Percentiles rank a stretch among this genome's conserved stretches.
phyloP scores from a whole-genome alignment of 768 basidiomycete species.

The Auricularia sp. region DNA sequence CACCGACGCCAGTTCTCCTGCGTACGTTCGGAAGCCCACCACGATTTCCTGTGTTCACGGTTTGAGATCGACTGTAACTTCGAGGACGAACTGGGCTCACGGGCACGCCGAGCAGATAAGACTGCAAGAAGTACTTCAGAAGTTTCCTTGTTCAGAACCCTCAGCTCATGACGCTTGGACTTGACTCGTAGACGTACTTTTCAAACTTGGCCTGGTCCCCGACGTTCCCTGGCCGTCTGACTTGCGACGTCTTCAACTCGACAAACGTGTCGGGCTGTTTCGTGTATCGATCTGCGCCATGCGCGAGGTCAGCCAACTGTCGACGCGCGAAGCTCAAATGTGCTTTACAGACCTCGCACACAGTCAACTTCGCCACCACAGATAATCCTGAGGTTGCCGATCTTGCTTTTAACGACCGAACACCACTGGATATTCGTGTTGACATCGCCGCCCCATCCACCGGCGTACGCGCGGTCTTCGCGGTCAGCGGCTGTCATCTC shows the following conservation, averaged over 20 bases:
- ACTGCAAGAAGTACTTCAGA: conserved; percentile 89
- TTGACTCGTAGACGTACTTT: conserved; percentile 39
- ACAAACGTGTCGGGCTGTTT: conserved; percentile 61
- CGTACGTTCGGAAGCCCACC: conserved; percentile 77
- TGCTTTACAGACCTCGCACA: conserved; percentile 47
- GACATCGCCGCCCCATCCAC: conserved; percentile 71
- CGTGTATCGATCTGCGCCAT: conserved; percentile 42
- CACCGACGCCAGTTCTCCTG: conserved; percentile 54
- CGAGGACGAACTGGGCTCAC: conserved; percentile 29
- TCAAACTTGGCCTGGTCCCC: conserved; percentile 70
- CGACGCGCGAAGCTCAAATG: background rate
- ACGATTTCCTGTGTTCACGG: conserved; percentile 54
- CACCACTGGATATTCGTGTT: conserved; percentile 90
- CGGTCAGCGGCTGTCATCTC: background rate
- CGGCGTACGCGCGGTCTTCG: background rate
- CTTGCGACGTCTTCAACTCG: conserved; percentile 79
- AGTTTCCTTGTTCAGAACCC: conserved; percentile 48
- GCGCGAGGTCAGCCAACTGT: background rate
- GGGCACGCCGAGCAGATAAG: conserved; percentile 86
- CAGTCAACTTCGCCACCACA: conserved; percentile 92
- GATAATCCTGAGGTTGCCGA: conserved; percentile 59
- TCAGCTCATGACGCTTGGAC: conserved; percentile 1
- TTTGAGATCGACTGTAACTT: background rate
- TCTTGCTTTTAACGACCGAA: conserved; percentile 75
- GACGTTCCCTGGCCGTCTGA: conserved; percentile 41